Evolutionary conservation across 2,329 filamentous ascomycete genomes (phyloP), one percentile per base, ranked within the genome.

Genomic region (Trichoderma afroharzianum): DNA sequence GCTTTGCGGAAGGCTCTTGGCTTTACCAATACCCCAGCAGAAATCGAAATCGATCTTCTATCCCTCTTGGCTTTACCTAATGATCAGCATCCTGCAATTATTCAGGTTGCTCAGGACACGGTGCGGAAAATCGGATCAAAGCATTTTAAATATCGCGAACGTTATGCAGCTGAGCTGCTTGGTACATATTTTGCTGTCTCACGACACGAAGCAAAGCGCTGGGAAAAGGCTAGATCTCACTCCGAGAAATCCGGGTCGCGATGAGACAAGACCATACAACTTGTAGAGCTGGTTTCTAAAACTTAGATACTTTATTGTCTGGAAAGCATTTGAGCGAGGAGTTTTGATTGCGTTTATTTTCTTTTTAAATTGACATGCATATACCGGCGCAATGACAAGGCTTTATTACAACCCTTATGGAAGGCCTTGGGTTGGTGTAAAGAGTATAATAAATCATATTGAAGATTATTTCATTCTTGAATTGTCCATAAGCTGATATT

Each of bases 101-200:
- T 75, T 28, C 66, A 71, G 15, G 39, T 57, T 4, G 75, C 76
- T 3, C 71, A 74, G 9, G 71, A 62, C 14, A 61, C 73, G 14
- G 47, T 75, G 4, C 64, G 68, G 1, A 61, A 75, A 4, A 7
- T 69, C 3, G 72, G 72, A 3, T 53, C 71, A 8, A 33, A 47
- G 6, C 76, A 77, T 47, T 76, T 77, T 21, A 68, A 68, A 33
- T 71, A 76, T 55, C 70, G 74, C 15, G 72, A 76, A 68, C 72
- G 76, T 7, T 75, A 75, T 62, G 68, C 74, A 12, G 73, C 76
- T 3, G 76, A 77, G 63, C 28, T 77, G 26, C 69, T 77, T 9
- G 76, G 76, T 21, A 75, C 74, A 1, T 76, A 75, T n/a, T 74
- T 73, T 50, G 28, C n/a, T 11, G 18, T 72, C 12, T 63, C 64